Evolutionary conservation across 805 yeast genomes (phyloP).

Genomic region (Starmerella asiatica): DNA sequence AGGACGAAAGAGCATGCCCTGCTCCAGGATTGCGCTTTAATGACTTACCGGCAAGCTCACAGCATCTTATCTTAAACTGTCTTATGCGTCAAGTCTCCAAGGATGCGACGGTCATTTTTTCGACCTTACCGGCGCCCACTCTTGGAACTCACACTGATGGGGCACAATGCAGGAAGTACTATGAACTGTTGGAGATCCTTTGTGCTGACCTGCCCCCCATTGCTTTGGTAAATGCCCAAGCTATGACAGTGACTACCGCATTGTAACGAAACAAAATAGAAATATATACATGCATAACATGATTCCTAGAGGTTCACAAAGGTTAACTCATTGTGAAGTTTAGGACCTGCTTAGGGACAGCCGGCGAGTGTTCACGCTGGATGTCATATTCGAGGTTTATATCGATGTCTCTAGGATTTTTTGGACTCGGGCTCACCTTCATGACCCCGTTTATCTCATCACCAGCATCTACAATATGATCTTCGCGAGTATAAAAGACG

Average conservation of each 20-base stretch:
- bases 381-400: constrained; percentile 45
- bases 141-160: constrained; percentile 66
- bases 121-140: constrained; percentile 82
- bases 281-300: background rate
- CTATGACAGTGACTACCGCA: constrained; percentile 93
- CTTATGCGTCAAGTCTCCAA: constrained; percentile 56
- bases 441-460: constrained; percentile 62
- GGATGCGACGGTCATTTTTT: constrained; percentile 60
- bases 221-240: constrained; percentile 72
- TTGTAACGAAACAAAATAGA: constrained; percentile 30
- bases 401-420: constrained; percentile 83
- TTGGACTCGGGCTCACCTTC: constrained; percentile 59
- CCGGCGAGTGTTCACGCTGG: constrained; percentile 2
- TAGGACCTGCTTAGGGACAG: constrained; percentile 2
- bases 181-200: constrained; percentile 67
- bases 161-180: constrained; percentile 58
- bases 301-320: background rate
- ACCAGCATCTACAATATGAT: constrained; percentile 59
- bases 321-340: constrained; percentile 9
- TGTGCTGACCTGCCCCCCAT: constrained; percentile 71
- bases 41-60: constrained; percentile 84
- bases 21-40: no score
- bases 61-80: constrained; percentile 77
- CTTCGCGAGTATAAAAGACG: constrained; percentile 78
- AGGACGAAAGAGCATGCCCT: no score